Evolutionary conservation across 2,329 filamentous ascomycete species (phyloP), one percentile per base, ranked within the genome.

Genomic region (Exophiala lecanii-corni): DNA sequence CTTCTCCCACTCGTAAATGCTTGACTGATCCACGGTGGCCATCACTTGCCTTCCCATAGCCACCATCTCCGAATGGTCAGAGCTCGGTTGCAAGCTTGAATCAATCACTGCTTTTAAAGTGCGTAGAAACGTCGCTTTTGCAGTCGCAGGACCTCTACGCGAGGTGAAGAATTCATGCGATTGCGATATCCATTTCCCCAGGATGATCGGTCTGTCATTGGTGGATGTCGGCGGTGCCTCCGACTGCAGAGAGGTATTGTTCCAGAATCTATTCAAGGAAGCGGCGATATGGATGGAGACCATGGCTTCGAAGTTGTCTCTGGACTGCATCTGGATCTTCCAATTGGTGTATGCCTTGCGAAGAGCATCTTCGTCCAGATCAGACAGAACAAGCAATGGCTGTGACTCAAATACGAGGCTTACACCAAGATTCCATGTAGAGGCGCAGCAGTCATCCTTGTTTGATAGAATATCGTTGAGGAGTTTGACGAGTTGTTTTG

Each of bases 271-370:
- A 17, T 4, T 12, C 12, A 35, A 17, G 6, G 33, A 35, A 19
- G 33, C 4, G 6, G 33, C 33, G 16, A 35, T 35, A 20, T 35
- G 33, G 18, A 35, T 19, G 17, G 33, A 35, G 13, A n/a, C 17
- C 33, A 35, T 35, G 13, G 33, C 9, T 6, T 35, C 33, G 5
- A 18, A 19, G 17, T 35, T 15, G 19, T 35, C 33, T 18, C 9
- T 19, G 12, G 33, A 35, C 16, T 35, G 9, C 33, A 35, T 35
- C 33, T 18, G 33, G 16, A 18, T 20, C 33, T 35, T 35, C 33
- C 33, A 35, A n/a, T 35, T 35, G 6, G 15, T 18, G n/a, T 35
- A 35, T 9, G 33, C 33, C 9, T 17, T 15, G 4, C 6, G 13
- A 4, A 35, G 33, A n/a, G 12, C 33, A 4, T 15, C 9, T 35